A percentile compares a stretch with the other conserved stretches of the same genome.
Evolutionary conservation across 1,284 basidiomycete species (phyloP).

Genomic region (Sanghuangporus sanghuang): DNA sequence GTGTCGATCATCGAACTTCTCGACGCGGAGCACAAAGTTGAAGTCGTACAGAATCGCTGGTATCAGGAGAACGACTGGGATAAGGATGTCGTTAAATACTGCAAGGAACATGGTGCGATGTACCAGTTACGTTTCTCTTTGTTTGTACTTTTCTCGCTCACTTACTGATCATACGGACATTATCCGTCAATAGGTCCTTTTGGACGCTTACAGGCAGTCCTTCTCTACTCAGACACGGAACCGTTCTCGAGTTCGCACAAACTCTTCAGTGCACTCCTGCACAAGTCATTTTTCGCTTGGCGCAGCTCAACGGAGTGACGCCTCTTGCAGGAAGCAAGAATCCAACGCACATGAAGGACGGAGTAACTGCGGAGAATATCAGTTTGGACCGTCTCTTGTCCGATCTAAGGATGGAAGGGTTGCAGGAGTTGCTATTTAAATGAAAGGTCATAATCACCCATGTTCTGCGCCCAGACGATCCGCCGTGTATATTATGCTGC

Average conservation of each 20-base stretch:
- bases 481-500: too few relatives aligned
- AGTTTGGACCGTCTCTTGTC: conserved; percentile 24
- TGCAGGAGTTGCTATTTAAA: conserved; percentile 24
- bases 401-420: conserved; percentile 35
- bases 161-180: neutral
- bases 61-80: conserved; percentile 78
- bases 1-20: conserved; percentile 48
- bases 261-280: conserved; percentile 49
- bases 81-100: conserved; percentile 50
- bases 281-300: conserved; percentile 64
- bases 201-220: conserved; percentile 83
- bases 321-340: conserved; percentile 64
- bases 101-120: conserved; percentile 50
- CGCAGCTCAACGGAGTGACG: conserved; percentile 52
- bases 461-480: too few relatives aligned
- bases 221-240: conserved; percentile 45
- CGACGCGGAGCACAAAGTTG: conserved; percentile 48
- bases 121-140: conserved; percentile 55
- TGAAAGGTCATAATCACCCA: neutral
- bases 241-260: conserved; percentile 41
- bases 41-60: conserved; percentile 81
- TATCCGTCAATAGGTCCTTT: conserved; percentile 53
- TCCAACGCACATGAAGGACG: conserved; percentile 59
- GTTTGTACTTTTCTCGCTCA: neutral
- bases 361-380: conserved; percentile 39